phyloP scores from a whole-genome alignment of 257 asterid genomes.

The Nicotiana otophora region DNA sequence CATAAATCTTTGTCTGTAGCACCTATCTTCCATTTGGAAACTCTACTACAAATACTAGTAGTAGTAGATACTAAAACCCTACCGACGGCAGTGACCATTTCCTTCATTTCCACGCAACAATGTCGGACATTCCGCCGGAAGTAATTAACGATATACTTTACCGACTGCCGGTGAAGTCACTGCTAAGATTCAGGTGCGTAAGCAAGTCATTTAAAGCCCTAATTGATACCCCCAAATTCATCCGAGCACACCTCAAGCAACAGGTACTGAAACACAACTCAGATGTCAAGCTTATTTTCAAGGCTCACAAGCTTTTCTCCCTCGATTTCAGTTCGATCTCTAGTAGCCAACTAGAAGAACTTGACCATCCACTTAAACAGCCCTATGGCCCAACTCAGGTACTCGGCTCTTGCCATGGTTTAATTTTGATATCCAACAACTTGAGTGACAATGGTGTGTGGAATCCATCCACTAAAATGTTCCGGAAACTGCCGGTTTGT shows the following conservation, averaged over 20 bases:
- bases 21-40: not conserved
- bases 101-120: not conserved
- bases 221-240: constrained; percentile 41
- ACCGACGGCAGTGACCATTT: not conserved
- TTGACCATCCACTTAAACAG: not conserved
- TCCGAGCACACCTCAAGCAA: constrained; percentile 33
- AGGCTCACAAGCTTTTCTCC: constrained; percentile 19
- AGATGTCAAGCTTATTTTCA: constrained; percentile 34
- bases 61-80: not conserved
- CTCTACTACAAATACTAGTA: not conserved
- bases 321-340: constrained; percentile 11
- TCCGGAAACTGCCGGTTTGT: constrained; percentile 27
- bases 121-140: constrained; percentile 30
- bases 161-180: constrained; percentile 49
- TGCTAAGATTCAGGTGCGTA: constrained; percentile 48
- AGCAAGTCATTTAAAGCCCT: constrained; percentile 36
- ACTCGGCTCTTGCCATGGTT: constrained; percentile 24
- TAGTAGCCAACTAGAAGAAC: not conserved
- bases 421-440: constrained; percentile 13
- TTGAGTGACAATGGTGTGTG: constrained; percentile 26
- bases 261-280: constrained; percentile 22
- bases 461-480: constrained; percentile 45
- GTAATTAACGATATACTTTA: constrained; percentile 40
- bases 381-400: not conserved
- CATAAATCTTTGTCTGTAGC: too few relatives aligned